phyloP scores from a whole-genome alignment of 2,329 filamentous ascomycete genomes.

The Gremmenia infestans region DNA sequence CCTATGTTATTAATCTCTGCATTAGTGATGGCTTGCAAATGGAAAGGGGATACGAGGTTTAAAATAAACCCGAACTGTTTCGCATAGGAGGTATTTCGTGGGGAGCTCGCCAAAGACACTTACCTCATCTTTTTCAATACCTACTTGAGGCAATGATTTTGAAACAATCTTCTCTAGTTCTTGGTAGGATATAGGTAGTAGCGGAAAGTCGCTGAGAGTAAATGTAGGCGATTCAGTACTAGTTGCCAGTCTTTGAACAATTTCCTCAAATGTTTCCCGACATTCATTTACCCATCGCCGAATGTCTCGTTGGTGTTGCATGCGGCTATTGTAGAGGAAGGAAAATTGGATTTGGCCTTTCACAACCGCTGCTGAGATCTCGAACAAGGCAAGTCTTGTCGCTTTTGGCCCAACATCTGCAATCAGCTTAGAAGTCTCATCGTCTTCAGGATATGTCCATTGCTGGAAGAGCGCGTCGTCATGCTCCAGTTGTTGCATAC shows the following conservation, averaged over 20 bases:
- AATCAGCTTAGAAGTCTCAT: slow-evolving; percentile 3
- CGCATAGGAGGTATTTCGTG: no score
- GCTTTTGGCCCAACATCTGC: slow-evolving; percentile 7
- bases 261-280: slow-evolving; percentile 14
- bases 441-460: not conserved
- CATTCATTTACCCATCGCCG: slow-evolving; percentile 6
- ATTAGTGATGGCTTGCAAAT: not conserved
- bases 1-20: not conserved
- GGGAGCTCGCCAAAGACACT: not conserved
- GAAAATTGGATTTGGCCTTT: slow-evolving; percentile 10
- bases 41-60: no score
- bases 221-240: not conserved
- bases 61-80: no score
- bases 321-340: slow-evolving; percentile 8
- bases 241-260: not conserved
- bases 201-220: slow-evolving; percentile 10
- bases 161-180: slow-evolving; percentile 1
- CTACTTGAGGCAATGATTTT: slow-evolving; percentile 1
- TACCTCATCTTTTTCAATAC: not conserved
- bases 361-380: slow-evolving; percentile 11
- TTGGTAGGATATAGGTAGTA: not conserved
- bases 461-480: slow-evolving; percentile 29
- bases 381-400: slow-evolving; percentile 6
- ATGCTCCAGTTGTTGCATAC: slow-evolving; percentile 40
- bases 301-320: slow-evolving; percentile 9